Percentiles rank a stretch among this genome's conserved stretches.
phyloP scores from a whole-genome alignment of 805 yeast genomes.

The Cyberlindnera maritima region DNA sequence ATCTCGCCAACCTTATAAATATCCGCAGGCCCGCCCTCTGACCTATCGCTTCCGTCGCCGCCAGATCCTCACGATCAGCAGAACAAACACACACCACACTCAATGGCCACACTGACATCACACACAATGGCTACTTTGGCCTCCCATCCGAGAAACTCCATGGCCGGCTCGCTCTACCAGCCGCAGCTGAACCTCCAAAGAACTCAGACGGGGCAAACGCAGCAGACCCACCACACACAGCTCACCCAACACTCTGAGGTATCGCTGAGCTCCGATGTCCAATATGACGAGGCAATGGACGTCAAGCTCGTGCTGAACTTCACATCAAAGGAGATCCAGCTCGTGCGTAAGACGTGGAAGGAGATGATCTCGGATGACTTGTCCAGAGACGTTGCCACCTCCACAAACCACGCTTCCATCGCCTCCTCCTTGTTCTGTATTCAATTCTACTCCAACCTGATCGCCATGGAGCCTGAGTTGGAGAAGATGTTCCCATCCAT shows the following conservation, averaged over 20 bases:
- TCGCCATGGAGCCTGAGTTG: constrained; percentile 57
- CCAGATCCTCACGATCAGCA: no score
- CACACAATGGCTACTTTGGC: background rate
- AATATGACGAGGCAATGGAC: constrained; percentile 12
- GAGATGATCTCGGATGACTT: constrained; percentile 36
- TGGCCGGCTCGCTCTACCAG: constrained; percentile 1
- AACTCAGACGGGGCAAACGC: constrained; percentile 1
- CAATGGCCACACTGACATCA: no score
- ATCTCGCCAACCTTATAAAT: background rate
- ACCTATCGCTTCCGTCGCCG: no score
- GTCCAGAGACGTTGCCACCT: constrained; percentile 9
- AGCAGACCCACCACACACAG: constrained; percentile 7
- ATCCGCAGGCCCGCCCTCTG: background rate
- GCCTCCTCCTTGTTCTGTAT: constrained; percentile 66
- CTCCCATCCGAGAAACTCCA: background rate
- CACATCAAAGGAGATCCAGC: constrained; percentile 30
- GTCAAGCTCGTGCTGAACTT: constrained; percentile 30
- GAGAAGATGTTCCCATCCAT: constrained; percentile 70
- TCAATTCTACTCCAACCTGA: constrained; percentile 70
- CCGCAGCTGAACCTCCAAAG: constrained; percentile 1
- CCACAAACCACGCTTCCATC: constrained; percentile 31
- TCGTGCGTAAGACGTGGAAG: constrained; percentile 37
- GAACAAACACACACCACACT: no score
- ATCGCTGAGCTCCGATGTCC: constrained; percentile 23
- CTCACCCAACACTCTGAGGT: constrained; percentile 8